Conservation (phyloP, 208 protist species). For the Trichomonas tenax region DNA sequence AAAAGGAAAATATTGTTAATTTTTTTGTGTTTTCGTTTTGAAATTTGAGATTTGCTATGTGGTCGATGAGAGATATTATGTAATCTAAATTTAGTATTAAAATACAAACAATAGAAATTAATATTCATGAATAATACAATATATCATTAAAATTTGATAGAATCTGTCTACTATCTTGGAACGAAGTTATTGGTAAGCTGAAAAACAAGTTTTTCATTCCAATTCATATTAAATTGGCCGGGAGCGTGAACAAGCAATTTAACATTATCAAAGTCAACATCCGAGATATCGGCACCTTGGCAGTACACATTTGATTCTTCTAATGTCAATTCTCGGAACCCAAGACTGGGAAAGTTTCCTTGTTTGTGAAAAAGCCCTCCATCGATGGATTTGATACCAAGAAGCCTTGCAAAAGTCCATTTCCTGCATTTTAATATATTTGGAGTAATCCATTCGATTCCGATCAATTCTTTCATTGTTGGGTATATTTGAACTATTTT, state of each 20-base stretch:
- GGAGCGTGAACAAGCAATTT: background rate
- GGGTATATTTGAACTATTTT: background rate
- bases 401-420: background rate
- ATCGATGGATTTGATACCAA: background rate
- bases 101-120: too few species aligned
- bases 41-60: too few species aligned
- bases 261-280: background rate
- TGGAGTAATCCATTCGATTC: background rate
- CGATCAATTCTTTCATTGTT: background rate
- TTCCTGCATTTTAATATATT: background rate
- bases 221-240: background rate
- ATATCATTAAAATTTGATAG: too few species aligned
- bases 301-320: background rate
- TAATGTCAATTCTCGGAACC: background rate
- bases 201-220: background rate
- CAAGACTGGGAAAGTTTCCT: background rate
- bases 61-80: too few species aligned
- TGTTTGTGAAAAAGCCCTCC: background rate
- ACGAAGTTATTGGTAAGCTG: background rate
- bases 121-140: too few species aligned
- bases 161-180: background rate
- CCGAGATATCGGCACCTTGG: background rate
- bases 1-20: too few species aligned
- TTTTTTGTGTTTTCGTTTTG: too few species aligned
- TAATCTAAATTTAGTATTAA: too few species aligned